Conservation (phyloP, 1,284 basidiomycete genomes). For the Inonotus hispidus region DNA sequence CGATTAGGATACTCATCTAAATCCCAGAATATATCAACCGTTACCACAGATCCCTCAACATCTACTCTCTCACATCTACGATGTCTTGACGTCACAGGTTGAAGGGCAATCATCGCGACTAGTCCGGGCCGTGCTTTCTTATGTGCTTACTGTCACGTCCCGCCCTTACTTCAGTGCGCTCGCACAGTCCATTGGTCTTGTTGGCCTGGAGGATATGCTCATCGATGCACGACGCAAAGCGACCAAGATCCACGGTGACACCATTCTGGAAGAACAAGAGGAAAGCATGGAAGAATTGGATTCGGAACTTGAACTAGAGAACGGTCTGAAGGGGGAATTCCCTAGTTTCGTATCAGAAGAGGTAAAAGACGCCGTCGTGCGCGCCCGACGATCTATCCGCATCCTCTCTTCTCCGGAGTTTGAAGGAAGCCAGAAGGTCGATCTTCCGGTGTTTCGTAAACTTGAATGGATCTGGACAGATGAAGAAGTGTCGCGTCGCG, state of each 20-base stretch:
- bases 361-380: constrained; percentile 46
- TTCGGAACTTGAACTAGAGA: constrained; percentile 5
- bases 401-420: constrained; percentile 56
- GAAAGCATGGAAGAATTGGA: constrained; percentile 20
- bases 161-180: constrained; percentile 53
- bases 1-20: constrained; percentile 34
- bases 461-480: constrained; percentile 65
- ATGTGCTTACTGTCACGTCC: constrained; percentile 56
- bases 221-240: constrained; percentile 1
- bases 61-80: constrained; percentile 52
- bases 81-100: constrained; percentile 45
- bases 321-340: constrained; percentile 28
- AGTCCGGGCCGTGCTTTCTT: constrained; percentile 52
- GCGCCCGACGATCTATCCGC: constrained; percentile 60
- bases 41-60: constrained; percentile 39
- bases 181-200: constrained; percentile 53
- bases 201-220: constrained; percentile 23
- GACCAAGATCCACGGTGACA: constrained; percentile 29
- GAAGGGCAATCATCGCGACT: constrained; percentile 42
- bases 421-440: constrained; percentile 33
- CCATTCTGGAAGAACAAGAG: constrained; percentile 34
- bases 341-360: constrained; percentile 54
- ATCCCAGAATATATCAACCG: constrained; percentile 37
- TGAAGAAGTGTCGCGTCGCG: constrained; percentile 36
- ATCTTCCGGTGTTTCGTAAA: constrained; percentile 22